A percentile compares a stretch with the other conserved stretches of the same genome.
Evolutionary conservation across 148 eudicot genomes (phyloP).

Genomic region (Vaccinium vitisidaea): DNA sequence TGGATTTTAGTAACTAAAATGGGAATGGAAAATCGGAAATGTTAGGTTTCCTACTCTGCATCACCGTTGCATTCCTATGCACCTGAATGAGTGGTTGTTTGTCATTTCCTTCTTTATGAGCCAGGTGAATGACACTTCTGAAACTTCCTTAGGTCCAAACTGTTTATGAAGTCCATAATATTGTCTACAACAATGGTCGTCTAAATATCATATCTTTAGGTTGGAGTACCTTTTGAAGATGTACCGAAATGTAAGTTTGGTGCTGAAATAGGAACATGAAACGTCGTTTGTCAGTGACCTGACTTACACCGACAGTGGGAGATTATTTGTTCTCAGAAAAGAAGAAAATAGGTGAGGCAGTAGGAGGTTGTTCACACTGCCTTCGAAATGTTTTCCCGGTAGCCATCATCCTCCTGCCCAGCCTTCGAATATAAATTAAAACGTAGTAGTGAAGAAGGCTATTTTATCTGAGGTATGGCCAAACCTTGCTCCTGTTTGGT

Average conservation of each 20-base stretch:
- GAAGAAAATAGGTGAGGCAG: background rate
- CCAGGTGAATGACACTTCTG: background rate
- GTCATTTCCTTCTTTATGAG: background rate
- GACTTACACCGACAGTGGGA: background rate
- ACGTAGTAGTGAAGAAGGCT: background rate
- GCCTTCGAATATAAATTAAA: background rate
- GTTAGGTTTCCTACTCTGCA: background rate
- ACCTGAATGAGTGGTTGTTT: background rate
- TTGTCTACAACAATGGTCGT: background rate
- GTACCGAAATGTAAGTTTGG: background rate
- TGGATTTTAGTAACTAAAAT: background rate
- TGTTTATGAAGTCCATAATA: background rate
- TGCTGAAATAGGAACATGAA: slow-evolving; percentile 1
- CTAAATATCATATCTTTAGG: background rate
- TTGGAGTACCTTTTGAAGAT: background rate
- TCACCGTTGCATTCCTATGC: background rate
- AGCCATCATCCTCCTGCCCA: background rate
- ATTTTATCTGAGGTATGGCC: background rate
- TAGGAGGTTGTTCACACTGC: background rate
- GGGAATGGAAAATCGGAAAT: background rate
- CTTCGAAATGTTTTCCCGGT: background rate
- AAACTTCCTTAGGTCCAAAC: background rate
- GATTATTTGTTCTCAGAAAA: too few species aligned
- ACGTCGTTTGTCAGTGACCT: background rate
- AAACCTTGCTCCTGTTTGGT: background rate